phyloP scores from a whole-genome alignment of 1,284 basidiomycete species.

The Trichosporon ovoides region DNA sequence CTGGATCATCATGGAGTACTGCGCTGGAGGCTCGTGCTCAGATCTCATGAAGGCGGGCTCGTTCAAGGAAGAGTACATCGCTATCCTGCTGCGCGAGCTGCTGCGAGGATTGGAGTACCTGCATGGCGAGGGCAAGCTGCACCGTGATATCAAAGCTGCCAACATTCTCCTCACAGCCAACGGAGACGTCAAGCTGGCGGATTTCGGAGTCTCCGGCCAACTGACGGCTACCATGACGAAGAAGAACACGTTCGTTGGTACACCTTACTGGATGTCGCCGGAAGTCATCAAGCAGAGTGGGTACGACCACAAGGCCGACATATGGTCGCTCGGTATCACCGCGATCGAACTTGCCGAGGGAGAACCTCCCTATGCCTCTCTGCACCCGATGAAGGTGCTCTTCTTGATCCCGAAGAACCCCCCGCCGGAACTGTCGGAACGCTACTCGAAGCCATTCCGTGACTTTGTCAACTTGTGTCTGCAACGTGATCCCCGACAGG shows the following conservation, averaged over 20 bases:
- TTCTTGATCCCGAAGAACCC: constrained; percentile 98
- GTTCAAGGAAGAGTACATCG: constrained; percentile 97
- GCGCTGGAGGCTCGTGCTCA: constrained; percentile 54
- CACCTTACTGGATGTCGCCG: constrained; percentile 98
- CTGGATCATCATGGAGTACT: constrained; percentile 99
- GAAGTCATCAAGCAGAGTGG: constrained; percentile 99
- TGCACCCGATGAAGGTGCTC: constrained; percentile 99
- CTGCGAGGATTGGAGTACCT: constrained; percentile 86
- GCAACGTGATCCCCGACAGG: constrained; percentile 86
- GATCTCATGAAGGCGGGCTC: constrained; percentile 92
- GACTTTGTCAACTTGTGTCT: constrained; percentile 92
- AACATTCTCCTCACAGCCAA: constrained; percentile 89
- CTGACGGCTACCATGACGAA: constrained; percentile 93
- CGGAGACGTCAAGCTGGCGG: constrained; percentile 94
- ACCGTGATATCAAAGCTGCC: constrained; percentile 97
- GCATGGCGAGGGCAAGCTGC: constrained; percentile 91
- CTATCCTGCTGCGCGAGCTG: constrained; percentile 89
- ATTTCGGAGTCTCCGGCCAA: constrained; percentile 99
- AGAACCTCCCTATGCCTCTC: constrained; percentile 92
- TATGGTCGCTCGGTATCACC: constrained; percentile 92
- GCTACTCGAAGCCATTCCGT: constrained; percentile 85
- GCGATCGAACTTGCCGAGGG: constrained; percentile 96
- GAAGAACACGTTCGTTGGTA: constrained; percentile 98
- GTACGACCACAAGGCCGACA: constrained; percentile 98
- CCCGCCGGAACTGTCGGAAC: constrained; percentile 76